A percentile compares a stretch with the other conserved stretches of the same genome.
Evolutionary conservation across 129 eudicot species (phyloP).

Genomic region (Lactuca saligna): DNA sequence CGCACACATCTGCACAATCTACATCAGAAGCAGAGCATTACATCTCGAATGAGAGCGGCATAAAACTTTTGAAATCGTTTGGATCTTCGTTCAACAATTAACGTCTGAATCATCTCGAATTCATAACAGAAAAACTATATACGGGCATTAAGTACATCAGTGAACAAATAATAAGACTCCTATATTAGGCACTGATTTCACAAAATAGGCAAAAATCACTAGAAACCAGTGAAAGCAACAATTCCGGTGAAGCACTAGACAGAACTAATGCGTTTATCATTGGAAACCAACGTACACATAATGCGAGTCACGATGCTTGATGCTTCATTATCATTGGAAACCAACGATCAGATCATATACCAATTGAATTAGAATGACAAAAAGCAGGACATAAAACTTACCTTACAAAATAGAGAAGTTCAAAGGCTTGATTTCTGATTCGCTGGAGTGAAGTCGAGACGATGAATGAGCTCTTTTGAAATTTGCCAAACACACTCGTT

Average conservation of each 20-base stretch:
- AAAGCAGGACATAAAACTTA: not conserved
- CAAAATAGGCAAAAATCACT: not conserved
- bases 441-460: constrained; percentile 2
- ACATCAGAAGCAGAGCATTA: constrained; percentile 3
- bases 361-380: not conserved
- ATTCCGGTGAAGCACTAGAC: constrained; percentile 8
- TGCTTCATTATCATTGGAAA: constrained; percentile 12
- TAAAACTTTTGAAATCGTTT: not conserved
- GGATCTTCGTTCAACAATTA: not conserved
- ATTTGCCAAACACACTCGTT: not conserved
- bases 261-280: not conserved
- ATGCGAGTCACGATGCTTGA: constrained; percentile 20
- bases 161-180: not conserved
- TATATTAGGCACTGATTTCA: not conserved
- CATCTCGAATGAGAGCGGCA: not conserved
- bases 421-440: constrained; percentile 4
- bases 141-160: not conserved
- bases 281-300: not conserved
- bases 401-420: constrained; percentile 12
- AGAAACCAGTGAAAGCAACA: constrained; percentile 10
- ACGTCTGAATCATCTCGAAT: constrained; percentile 1
- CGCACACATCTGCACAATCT: not conserved
- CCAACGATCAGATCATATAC: not conserved
- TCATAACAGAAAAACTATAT: constrained; percentile 1
- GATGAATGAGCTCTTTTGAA: constrained; percentile 15